These are phyloP conservation scores for Eucalyptus tenuipes DNA, from an alignment of 345 rosid species.

Conservation along the genomic window DNA sequence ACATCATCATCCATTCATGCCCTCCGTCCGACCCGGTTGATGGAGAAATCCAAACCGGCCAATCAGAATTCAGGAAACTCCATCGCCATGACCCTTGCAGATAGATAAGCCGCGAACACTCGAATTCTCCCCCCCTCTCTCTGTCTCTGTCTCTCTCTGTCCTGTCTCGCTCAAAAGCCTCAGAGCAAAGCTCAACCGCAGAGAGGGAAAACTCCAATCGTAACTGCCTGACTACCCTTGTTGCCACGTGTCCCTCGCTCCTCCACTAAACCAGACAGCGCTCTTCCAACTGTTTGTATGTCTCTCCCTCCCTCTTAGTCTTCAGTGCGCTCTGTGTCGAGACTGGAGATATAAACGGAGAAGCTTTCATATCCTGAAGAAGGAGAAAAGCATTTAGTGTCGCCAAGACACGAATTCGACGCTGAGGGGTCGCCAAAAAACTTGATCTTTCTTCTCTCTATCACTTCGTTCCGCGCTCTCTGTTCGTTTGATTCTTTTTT, in stretches of 20 bases:
- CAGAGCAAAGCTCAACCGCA: conserved; percentile 46
- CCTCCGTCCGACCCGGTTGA: background rate
- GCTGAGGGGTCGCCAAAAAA: background rate
- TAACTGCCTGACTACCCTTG: conserved; percentile 4
- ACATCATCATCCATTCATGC: background rate
- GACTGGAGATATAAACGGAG: background rate
- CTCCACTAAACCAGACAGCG: conserved; percentile 47
- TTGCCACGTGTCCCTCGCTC: conserved; percentile 62
- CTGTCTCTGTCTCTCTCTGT: background rate
- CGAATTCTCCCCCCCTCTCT: background rate
- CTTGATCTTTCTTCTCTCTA: background rate
- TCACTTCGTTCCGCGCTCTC: background rate
- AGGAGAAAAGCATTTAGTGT: background rate
- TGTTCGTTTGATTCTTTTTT: background rate
- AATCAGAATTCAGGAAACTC: conserved; percentile 39
- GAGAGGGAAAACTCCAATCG: background rate
- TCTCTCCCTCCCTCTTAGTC: background rate
- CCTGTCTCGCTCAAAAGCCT: background rate
- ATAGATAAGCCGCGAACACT: conserved; percentile 6
- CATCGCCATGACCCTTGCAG: conserved; percentile 14
- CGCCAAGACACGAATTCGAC: background rate
- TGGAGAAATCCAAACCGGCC: conserved; percentile 34
- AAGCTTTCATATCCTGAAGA: background rate
- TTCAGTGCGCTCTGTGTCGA: background rate
- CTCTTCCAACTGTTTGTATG: conserved; percentile 1